These are phyloP conservation scores for Mortierella sp. DNA, from an alignment of 371 early-diverging fungal species.

Conservation along the genomic window DNA sequence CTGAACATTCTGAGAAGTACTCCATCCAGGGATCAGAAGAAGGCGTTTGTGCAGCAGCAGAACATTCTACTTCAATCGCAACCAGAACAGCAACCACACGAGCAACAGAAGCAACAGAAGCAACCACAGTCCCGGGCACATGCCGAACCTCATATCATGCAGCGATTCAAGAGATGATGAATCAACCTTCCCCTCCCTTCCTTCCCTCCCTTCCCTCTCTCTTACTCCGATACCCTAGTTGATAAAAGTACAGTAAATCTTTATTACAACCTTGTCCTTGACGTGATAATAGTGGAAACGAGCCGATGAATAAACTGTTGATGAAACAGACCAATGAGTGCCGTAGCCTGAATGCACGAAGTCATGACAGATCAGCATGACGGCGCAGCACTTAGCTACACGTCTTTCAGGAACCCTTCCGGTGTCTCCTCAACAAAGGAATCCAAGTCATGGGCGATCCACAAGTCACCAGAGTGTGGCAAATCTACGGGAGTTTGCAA, in stretches of 20 bases:
- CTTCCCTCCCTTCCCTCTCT: neutral
- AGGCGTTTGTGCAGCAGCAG: slow-evolving; percentile 1
- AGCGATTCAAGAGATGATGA: slow-evolving; percentile 14
- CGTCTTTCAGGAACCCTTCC: neutral
- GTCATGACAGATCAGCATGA: too few species aligned
- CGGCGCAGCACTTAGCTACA: too few species aligned
- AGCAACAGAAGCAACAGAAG: slow-evolving; percentile 4
- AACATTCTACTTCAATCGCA: slow-evolving; percentile 8
- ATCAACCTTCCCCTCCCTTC: neutral
- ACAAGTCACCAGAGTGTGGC: slow-evolving; percentile 3
- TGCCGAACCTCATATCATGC: slow-evolving; percentile 22
- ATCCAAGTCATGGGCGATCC: slow-evolving; percentile 11
- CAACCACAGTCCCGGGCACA: neutral
- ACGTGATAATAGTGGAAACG: too few species aligned
- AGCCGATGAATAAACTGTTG: too few species aligned
- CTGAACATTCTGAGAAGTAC: slow-evolving; percentile 9
- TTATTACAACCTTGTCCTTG: too few species aligned
- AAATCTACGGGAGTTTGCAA: slow-evolving; percentile 31
- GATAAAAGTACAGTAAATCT: too few species aligned
- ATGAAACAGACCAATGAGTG: too few species aligned
- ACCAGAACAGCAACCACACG: slow-evolving; percentile 11
- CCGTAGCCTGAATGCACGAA: too few species aligned
- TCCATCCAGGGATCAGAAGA: slow-evolving; percentile 17
- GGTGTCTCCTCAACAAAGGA: slow-evolving; percentile 13
- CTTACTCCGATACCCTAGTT: neutral